Base-by-base conservation (phyloP, 495 filamentous ascomycete genomes). In the Penicillium samsonianum region DNA sequence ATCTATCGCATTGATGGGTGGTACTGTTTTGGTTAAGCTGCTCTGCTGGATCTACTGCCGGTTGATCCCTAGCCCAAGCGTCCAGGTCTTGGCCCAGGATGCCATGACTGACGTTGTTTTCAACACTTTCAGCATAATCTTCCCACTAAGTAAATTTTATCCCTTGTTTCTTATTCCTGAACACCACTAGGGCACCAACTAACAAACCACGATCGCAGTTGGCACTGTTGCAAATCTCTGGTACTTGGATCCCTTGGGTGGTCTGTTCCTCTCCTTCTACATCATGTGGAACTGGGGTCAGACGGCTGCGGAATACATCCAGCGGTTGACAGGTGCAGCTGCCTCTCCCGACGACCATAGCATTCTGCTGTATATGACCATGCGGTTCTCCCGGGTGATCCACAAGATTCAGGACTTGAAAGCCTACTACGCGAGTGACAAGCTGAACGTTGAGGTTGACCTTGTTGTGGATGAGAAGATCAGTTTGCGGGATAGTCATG, bases 21-120 rank as follows among this genome's bases (percentile, higher is more conserved):
- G 79, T 26, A 97, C 92, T 0, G 87, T 97, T 23, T 65, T 92
- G 12, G 84, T 96, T 62, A 97, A 96, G 66, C 78, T 85, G 23
- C 52, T 82, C n/a, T 91, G 88, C 72, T 97, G 90, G 89, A 67
- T 96, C 26, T 97, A 89, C 88, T 96, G 92, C 68, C 90, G 91
- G 3, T 71, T 92, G 14, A 88, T 97, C 54, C 90, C 87, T 35
- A 96, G 96, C 65, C 91, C 88, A 9, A 90, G 86, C 56, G 91
- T 96, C 2, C 92, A 95, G 69, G 91, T 92, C 1, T 71, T 97
- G 35, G 90, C 87, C 3, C 77, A 86, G 60, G 81, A 84, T 57
- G 80, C 82, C 12, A 79, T 88, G 73, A 89, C 86, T 0, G 80
- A 88, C 66, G 89, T 97, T 10, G 80, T 97, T 12, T 97, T 97